Evolutionary conservation across 345 rosid species (phyloP).

Genomic region (Bruguiera parviflora): DNA sequence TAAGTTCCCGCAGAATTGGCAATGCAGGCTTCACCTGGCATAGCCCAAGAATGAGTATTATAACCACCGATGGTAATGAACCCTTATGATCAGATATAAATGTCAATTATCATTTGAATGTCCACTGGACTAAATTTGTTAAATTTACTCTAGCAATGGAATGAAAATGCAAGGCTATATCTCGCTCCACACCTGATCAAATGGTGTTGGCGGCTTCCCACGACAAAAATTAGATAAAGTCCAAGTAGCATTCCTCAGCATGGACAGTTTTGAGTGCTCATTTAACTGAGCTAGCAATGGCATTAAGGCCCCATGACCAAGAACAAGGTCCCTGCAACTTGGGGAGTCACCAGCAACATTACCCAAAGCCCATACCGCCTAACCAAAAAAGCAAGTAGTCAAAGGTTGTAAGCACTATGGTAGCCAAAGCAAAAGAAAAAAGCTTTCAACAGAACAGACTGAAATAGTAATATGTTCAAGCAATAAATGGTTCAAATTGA

Average conservation of each 20-base stretch:
- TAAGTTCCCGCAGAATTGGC: constrained; percentile 24
- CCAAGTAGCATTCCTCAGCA: constrained; percentile 82
- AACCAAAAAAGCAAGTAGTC: constrained; percentile 14
- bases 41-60: constrained; percentile 5
- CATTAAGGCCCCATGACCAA: constrained; percentile 55
- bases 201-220: constrained; percentile 73
- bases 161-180: neutral
- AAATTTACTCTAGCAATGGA: neutral
- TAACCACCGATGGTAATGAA: constrained; percentile 12
- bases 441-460: neutral
- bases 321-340: constrained; percentile 68
- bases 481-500: neutral
- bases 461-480: neutral
- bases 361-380: constrained; percentile 85
- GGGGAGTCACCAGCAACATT: constrained; percentile 81
- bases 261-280: constrained; percentile 59
- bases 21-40: constrained; percentile 35
- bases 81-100: neutral
- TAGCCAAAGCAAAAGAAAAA: constrained; percentile 5
- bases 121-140: no score
- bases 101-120: neutral
- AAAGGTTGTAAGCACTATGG: neutral
- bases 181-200: constrained; percentile 51
- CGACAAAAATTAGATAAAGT: constrained; percentile 71
- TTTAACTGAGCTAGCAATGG: constrained; percentile 66